phyloP scores from a whole-genome alignment of 768 basidiomycete genomes.

The Hygrocybe punicea region DNA sequence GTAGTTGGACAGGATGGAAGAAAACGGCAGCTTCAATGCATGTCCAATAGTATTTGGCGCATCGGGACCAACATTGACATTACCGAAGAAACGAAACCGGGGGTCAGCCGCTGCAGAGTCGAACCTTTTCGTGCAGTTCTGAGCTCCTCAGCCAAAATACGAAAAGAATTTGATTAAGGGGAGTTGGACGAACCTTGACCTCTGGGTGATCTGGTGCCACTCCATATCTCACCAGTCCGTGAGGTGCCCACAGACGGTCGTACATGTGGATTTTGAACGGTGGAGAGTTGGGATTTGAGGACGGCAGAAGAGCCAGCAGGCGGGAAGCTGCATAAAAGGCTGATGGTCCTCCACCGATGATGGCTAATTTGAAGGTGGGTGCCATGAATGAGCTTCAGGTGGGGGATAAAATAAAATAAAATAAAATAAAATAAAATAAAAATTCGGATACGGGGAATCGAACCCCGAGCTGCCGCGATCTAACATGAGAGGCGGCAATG shows the following conservation, averaged over 20 bases:
- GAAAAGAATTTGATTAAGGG: not conserved
- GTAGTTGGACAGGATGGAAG: constrained; percentile 65
- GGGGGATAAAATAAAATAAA: not conserved
- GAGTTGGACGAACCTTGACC: constrained; percentile 66
- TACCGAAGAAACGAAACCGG: constrained; percentile 88
- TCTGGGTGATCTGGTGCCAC: constrained; percentile 99
- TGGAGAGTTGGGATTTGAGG: constrained; percentile 20
- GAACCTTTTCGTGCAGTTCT: constrained; percentile 98
- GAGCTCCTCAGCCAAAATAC: constrained; percentile 3
- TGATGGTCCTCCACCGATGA: constrained; percentile 94
- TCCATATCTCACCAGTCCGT: constrained; percentile 92
- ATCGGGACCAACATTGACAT: constrained; percentile 59
- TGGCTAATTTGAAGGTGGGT: constrained; percentile 70
- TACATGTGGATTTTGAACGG: constrained; percentile 73
- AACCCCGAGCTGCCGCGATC: constrained; percentile 41
- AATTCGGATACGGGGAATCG: constrained; percentile 37
- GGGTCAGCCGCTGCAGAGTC: constrained; percentile 74
- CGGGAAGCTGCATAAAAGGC: constrained; percentile 92
- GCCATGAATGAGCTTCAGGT: constrained; percentile 15
- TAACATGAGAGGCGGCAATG: constrained; percentile 10
- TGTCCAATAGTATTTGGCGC: constrained; percentile 44
- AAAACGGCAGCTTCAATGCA: constrained; percentile 55
- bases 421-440: not conserved
- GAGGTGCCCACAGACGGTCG: constrained; percentile 90
- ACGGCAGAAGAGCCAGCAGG: constrained; percentile 62